phyloP scores from a whole-genome alignment of 495 filamentous ascomycete species.

The Xylaria castorea region DNA sequence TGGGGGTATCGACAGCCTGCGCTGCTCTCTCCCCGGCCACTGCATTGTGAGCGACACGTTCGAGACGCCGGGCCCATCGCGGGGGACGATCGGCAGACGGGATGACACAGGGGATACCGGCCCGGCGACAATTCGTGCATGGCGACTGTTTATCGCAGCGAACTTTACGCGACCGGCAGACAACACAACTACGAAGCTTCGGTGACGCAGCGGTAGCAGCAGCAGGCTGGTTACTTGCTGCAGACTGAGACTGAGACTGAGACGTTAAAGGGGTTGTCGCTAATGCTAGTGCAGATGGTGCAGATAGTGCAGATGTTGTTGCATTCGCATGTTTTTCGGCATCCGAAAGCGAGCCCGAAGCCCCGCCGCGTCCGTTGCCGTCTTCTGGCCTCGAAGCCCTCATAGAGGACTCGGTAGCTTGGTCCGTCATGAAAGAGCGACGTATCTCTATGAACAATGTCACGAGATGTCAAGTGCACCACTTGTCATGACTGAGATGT shows the following conservation, averaged over 20 bases:
- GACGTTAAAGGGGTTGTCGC: not conserved
- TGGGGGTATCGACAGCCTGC: slow-evolving; percentile 31
- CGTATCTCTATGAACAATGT: not conserved
- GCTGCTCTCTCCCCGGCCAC: slow-evolving; percentile 22
- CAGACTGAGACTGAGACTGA: not conserved
- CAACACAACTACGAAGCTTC: slow-evolving; percentile 61
- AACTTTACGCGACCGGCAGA: slow-evolving; percentile 66
- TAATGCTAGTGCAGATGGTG: not conserved
- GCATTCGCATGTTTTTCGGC: slow-evolving; percentile 17
- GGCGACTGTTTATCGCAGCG: slow-evolving; percentile 66
- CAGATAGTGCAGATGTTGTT: too few species aligned
- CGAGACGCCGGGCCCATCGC: slow-evolving; percentile 60
- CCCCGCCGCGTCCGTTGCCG: not conserved
- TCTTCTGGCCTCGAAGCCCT: not conserved
- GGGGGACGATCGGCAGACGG: slow-evolving; percentile 55
- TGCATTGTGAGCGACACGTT: slow-evolving; percentile 38
- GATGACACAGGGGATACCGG: slow-evolving; percentile 61
- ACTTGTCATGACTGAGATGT: slow-evolving; percentile 1
- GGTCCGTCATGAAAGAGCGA: slow-evolving; percentile 7
- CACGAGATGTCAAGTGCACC: not conserved
- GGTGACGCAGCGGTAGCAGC: slow-evolving; percentile 19
- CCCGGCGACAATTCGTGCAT: slow-evolving; percentile 65
- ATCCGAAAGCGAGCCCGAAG: not conserved
- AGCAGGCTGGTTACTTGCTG: not conserved
- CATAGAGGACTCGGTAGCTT: not conserved